Base-by-base conservation (phyloP, 176 grass and related monocot genomes). In the Aechmea fasciata region DNA sequence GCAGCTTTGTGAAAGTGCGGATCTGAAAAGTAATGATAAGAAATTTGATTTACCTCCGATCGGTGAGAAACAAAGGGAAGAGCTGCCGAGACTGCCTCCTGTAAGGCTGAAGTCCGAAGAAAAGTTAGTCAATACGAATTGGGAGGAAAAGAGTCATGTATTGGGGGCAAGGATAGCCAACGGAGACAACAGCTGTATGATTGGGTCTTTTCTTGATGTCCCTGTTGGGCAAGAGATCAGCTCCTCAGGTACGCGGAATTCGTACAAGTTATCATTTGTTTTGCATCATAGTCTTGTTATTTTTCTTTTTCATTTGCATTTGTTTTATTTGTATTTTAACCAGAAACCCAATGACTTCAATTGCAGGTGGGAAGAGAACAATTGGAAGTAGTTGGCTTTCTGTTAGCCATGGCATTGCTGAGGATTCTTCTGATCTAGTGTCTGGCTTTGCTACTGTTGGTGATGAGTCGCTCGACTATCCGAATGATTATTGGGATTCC, bases 401-500 rank as follows among this genome's bases (percentile, higher is more conserved):
- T 67, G 87, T 99, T 47, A 90, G 89, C 79, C 95, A 99, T 79
- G 95, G 95, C 47, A 99, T 99, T 84, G 71, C 87, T 51, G 90
- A 99, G 75, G 95, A 99, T 69, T 83, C 95, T 28, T 90, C 90
- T 24, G 90, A 99, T 57, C 81, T 93, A 49, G 87, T 82, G 67
- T 88, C 87, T 59, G 91, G 91, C 82, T 90, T 99, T 80, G 84
- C 87, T 65, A 80, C 87, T 62, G 19, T 99, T 47, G 90, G 82
- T 69, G 87, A 99, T 73, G 87, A 93, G 50, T 85, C 85, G 13
- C 77, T 90, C 51, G 94, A 88, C 49, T 99, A 93, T 79, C 90
- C 90, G 75, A 88, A 90, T 85, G 95, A 99, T 61, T 99, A 94
- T 66, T 99, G 94, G 94, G 89, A 99, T 81, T 93, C 95, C 13